Base-by-base conservation (phyloP, 106 monocot genomes). In the Posidonia australis region DNA sequence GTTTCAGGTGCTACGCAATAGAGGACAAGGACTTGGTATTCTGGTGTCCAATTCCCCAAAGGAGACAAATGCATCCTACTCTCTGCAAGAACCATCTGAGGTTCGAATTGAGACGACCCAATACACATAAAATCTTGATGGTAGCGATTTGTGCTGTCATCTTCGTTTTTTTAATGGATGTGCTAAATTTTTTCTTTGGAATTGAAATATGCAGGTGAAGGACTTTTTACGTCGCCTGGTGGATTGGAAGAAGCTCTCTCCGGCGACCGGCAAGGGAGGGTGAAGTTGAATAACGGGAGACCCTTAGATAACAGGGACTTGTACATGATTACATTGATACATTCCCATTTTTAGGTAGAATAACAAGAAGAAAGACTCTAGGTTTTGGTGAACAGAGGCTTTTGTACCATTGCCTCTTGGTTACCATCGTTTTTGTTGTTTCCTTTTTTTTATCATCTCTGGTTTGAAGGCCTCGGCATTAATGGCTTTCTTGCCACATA, bases 21-120 rank as follows among this genome's bases (percentile, higher is more conserved):
- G 83, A 69, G 78, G 85, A 55, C 85, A 83, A 66, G 90, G 90
- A 4, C 51, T 90, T 32, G 90, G 85, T 10, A 90, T 90, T 31
- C 76, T 90, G 23, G 90, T 90, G 22, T 83, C 90, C 26, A 90
- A 90, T 60, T 51, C 63, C 67, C 90, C 90, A 16, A 90, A 90
- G 69, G 82, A 90, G 14, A 83, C 90, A 64, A 83, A 81, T 49
- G 90, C 90, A 28, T 75, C 74, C 17, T 90, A 90, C 59, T 85
- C 85, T 45, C 80, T 90, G 18, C 77, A 72, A 60, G 89, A 89
- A 48, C 89, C 89, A 51, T 63, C 80, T 6, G 89, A 90, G 89
- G 89, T 66, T 80, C 83, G 80, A 48, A 36, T 14, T 60, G 32
- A 60, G 6, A 55, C 56, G 56, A 54, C 25, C n/a, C 24, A 16